Evolutionary conservation across 2,329 filamentous ascomycete genomes (phyloP), one percentile per base, ranked within the genome.

Genomic region (Fusarium nelsonii): DNA sequence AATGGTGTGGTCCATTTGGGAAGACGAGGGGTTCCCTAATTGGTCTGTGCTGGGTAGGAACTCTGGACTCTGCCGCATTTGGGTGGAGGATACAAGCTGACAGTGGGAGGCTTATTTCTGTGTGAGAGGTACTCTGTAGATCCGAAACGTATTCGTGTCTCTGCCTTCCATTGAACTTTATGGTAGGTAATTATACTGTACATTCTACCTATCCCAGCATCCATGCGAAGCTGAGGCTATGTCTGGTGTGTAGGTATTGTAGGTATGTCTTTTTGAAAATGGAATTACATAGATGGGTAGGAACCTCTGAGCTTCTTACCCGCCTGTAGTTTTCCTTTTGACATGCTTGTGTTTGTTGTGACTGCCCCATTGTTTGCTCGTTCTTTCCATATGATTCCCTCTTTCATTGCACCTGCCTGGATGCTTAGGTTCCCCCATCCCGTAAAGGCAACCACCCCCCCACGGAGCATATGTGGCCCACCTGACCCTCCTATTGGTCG

Each of bases 381-480:
- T 18, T 41, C 20, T 23, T 15, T 39, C n/a, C 34, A n/a, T 39
- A 51, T 50, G 33, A 18, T 50, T 39, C 33, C 16, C 39, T 37
- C 33, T 28, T 41, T 41, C 8, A 37, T 65, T 66, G 50, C 69
- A 37, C 60, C 64, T 57, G 48, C 48, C 34, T 40, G 34, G 23
- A 18, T 20, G 26, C n/a, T 51, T 30, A 30, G 30, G 8, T 51
- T 51, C 36, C 57, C 57, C 44, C 46, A 46, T 58, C 45, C 43
- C 59, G 23, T 32, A 37, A 37, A 50, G 67, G 63, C 57, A 68
- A 65, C 60, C 57, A 68, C 65, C 65, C 54, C 67, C 68, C 63
- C 55, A 69, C 61, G 43, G 26, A 63, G 53, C 65, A 54, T 66
- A 73, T 73, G 72, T 74, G 72, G 70, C 64, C 61, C 49, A 57